Base-by-base conservation (phyloP, 2,329 filamentous ascomycete genomes). In the Cladosporium colombiae region DNA sequence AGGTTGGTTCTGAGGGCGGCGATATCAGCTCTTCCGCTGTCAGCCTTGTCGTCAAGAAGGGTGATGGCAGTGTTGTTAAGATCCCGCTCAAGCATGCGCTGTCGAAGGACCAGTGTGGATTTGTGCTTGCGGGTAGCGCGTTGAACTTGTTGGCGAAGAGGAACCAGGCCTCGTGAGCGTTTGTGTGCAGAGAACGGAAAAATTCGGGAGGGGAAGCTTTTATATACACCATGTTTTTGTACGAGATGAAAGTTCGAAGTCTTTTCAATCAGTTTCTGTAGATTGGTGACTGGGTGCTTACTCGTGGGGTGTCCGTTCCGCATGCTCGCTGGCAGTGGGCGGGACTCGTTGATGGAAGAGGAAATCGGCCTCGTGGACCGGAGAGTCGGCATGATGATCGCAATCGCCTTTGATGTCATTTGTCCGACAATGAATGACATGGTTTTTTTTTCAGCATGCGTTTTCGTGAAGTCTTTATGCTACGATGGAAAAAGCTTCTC, bases 121-220 rank as follows among this genome's bases (percentile, higher is more conserved):
- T 98, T 76, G 92, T 99, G 70, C 83, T 99, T 60, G 95, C 95
- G 0, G 95, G 95, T 3, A 97, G 92, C 78, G 95, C 95, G 50
- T 79, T 99, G 80, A 99, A 99, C 80, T 76, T 98, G 78, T 80
- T 99, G 73, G 91, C 93, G 55, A 82, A 83, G 75, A 89, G 89
- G 84, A 72, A 55, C n/a, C 62, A 65, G 62, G 25, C 53, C 29
- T 57, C 62, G 33, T 35, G 18, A 25, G 29, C 10, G 21, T n/a
- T n/a, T 44, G 37, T 44, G 53, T 57, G 21, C 8, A 35, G 53
- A 57, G 21, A 16, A 3, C 23, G 53, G 35, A n/a, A 27, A n/a
- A 18, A 21, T 27, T 27, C 27, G 6, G 31, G 16, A 27, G 8
- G 21, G 35, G 14, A 57, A 7, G 33, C 13, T 35, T 21, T 16